A percentile compares a stretch with the other conserved stretches of the same genome.
phyloP scores from a whole-genome alignment of 176 grass and related monocot genomes.

The Puya raimondii region DNA sequence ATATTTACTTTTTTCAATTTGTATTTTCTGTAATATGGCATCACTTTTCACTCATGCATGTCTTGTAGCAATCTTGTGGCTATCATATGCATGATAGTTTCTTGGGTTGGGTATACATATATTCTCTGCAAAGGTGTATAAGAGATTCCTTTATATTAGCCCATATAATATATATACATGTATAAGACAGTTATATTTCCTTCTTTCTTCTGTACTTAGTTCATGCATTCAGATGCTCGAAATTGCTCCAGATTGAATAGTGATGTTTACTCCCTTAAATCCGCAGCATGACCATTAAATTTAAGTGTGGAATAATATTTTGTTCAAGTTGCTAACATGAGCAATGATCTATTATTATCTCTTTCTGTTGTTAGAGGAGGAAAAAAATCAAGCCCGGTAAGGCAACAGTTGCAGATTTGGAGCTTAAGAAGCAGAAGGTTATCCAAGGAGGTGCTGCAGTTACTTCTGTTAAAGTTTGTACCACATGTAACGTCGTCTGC shows the following conservation, averaged over 20 bases:
- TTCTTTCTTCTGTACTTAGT: too few species aligned
- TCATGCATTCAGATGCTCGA: too few species aligned
- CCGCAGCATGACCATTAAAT: background rate
- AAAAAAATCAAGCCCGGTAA: background rate
- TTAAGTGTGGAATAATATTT: background rate
- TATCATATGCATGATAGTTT: too few species aligned
- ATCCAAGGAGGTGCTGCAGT: slow-evolving; percentile 15
- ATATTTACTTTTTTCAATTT: too few species aligned
- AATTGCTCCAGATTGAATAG: background rate
- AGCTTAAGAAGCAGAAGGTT: slow-evolving; percentile 23
- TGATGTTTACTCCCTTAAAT: background rate
- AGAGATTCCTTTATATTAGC: too few species aligned
- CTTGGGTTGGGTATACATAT: too few species aligned
- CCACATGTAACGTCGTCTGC: slow-evolving; percentile 27
- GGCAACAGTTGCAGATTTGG: slow-evolving; percentile 7
- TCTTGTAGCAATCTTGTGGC: too few species aligned
- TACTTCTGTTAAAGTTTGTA: slow-evolving; percentile 18
- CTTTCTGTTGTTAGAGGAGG: background rate
- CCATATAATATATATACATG: background rate
- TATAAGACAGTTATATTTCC: background rate
- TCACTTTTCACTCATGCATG: too few species aligned
- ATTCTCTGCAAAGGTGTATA: too few species aligned
- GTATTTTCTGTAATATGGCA: too few species aligned
- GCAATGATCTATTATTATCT: background rate
- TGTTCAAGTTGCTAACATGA: background rate